phyloP scores from a whole-genome alignment of 192 early-diverging fungal genomes.

The Podila verticillata region DNA sequence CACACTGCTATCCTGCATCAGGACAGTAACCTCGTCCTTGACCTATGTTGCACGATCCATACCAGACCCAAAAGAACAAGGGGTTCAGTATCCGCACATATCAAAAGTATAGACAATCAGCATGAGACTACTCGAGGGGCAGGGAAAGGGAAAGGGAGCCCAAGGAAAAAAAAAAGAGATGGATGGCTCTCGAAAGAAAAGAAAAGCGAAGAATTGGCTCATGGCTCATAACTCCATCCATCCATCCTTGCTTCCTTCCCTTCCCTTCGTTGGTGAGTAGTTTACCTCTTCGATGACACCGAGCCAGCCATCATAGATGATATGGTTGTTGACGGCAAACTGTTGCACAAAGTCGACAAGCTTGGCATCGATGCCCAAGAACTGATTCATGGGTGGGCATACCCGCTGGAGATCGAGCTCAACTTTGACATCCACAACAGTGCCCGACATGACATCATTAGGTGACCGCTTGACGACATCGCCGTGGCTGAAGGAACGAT shows the following conservation, averaged over 20 bases:
- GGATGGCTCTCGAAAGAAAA: constrained; percentile 6
- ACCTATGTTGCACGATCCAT: constrained; percentile 22
- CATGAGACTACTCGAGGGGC: too few relatives aligned
- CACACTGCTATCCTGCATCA: constrained; percentile 32
- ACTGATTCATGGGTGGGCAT: constrained; percentile 38
- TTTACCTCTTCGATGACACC: constrained; percentile 52
- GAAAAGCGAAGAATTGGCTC: background rate
- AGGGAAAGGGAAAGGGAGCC: too few relatives aligned
- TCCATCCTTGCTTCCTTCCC: background rate
- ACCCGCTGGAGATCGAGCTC: constrained; percentile 41
- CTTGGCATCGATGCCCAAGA: constrained; percentile 45
- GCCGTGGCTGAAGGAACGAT: constrained; percentile 51
- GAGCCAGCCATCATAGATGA: constrained; percentile 54
- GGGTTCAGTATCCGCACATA: too few relatives aligned
- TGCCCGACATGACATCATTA: constrained; percentile 52
- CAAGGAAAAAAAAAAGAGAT: constrained; percentile 1
- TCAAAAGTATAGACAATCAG: too few relatives aligned
- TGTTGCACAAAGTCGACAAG: constrained; percentile 48
- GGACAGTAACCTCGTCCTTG: constrained; percentile 45
- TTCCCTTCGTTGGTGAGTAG: background rate
- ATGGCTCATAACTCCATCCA: background rate
- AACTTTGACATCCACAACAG: constrained; percentile 47
- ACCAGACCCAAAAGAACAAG: too few relatives aligned
- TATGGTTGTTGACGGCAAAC: constrained; percentile 41
- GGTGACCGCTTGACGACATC: constrained; percentile 51